A percentile compares a stretch with the other conserved stretches of the same genome.
phyloP scores from a whole-genome alignment of 495 filamentous ascomycete genomes.

The Daldinia loculata region DNA sequence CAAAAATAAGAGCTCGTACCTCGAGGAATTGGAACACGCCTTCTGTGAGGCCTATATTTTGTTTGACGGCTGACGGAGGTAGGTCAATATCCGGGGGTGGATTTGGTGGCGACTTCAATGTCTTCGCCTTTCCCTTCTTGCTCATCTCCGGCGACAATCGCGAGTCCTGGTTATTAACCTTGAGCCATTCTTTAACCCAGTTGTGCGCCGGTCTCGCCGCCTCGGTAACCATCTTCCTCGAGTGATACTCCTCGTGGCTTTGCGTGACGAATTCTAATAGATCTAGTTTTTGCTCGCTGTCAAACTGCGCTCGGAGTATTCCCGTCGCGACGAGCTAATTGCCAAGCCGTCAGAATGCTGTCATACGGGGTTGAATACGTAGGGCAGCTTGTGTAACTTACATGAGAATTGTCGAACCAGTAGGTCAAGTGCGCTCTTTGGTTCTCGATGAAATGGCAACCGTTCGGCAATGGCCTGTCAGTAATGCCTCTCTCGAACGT shows the following conservation, averaged over 20 bases:
- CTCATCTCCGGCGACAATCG: constrained; percentile 77
- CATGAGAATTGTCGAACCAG: constrained; percentile 77
- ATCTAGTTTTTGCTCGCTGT: constrained; percentile 74
- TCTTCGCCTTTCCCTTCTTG: constrained; percentile 69
- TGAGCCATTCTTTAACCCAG: constrained; percentile 65
- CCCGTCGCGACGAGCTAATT: constrained; percentile 70
- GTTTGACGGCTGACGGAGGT: constrained; percentile 70
- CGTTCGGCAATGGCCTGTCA: constrained; percentile 66
- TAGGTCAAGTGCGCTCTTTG: constrained; percentile 71
- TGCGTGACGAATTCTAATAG: constrained; percentile 72
- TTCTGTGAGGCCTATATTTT: constrained; percentile 65
- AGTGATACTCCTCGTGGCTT: constrained; percentile 73
- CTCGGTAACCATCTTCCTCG: constrained; percentile 63
- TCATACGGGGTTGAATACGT: neutral
- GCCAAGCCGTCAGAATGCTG: constrained; percentile 31
- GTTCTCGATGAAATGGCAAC: constrained; percentile 71
- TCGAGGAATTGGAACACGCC: constrained; percentile 74
- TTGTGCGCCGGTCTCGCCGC: constrained; percentile 61
- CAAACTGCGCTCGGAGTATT: constrained; percentile 70
- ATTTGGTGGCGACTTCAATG: constrained; percentile 56
- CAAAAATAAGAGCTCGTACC: constrained; percentile 51
- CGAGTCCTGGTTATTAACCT: constrained; percentile 62
- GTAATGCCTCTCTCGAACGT: constrained; percentile 65
- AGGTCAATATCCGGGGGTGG: constrained; percentile 66
- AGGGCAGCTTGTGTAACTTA: constrained; percentile 49